Evolutionary conservation across 139 green algal species (phyloP), one percentile per base, ranked within the genome.

Genomic region (Raphidocelis subcapitata): DNA sequence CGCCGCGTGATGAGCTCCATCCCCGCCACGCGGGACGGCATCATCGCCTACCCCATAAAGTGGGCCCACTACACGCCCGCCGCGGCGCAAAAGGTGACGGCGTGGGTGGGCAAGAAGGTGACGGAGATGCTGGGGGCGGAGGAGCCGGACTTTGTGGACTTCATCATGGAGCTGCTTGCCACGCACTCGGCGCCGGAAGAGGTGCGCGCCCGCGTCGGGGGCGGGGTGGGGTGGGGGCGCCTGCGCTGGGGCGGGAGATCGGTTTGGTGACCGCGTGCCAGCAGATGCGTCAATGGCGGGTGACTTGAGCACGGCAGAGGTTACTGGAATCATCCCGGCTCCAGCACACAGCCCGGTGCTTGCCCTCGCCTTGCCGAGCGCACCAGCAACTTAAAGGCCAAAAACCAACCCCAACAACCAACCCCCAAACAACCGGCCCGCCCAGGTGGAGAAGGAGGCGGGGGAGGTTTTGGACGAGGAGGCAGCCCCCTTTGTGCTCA

Each of bases 71-170:
- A 92, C 68, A 84, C 95, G 59, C 61, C 72, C 15, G 73, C 76
- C 23, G 69, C 66, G 51, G 24, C 56, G 29, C 24, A 32, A 28
- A 77, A 77, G 32, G 69, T 85, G 21, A 49, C 74, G 44, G 77
- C 44, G 5, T 97, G 93, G 92, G 87, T 97, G 52, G 59, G 57
- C 28, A 88, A 85, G 71, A 96, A 97, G 80, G 88, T 96, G 16
- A 63, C 70, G 33, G 80, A 92, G 74, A 84, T 89, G 49, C 65
- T 92, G 68, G 87, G 85, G 5, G 81, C 90, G 67, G 75, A 87
- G 57, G 85, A 92, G 79, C 79, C 74, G 1, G 81, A 78, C 16
- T 62, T 94, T 23, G 84, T 92, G 33, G 80, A 86, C 47, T 93
- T 92, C 76, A 85, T 98, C 61, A 79, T 96, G 67, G 71, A 69